Base-by-base conservation (phyloP, 805 yeast species). In the Teunomyces pallodes region DNA sequence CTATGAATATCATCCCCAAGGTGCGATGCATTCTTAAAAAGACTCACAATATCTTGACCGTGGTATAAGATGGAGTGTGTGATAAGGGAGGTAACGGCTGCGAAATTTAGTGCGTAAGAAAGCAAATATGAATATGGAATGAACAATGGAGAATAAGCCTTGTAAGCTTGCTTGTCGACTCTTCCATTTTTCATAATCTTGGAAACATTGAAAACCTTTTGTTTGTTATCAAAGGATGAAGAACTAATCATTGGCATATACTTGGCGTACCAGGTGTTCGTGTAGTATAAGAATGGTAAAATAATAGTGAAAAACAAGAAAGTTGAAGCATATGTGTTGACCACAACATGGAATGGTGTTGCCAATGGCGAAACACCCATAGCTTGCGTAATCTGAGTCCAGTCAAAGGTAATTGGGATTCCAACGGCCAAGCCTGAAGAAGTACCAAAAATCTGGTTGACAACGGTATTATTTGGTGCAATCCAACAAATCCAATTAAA, bases 401-500 rank as follows among this genome's bases (percentile, higher is more conserved):
- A 64, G 46, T 66, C 70, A 45, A 65, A 64, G 3, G 66, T 53
- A 26, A 63, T 51, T 28, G 62, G 56, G 12, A 67, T 66, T 30
- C 62, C 64, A 8, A 66, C 42, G 4, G 67, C 67, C 47, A 66
- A 56, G 2, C 71, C 71, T 13, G 49, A 40, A 5, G 45, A 38
- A 3, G 60, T 47, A 6, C 71, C 71, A 27, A 66, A 61, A 35
- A 66, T 52, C 9, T 52, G 59, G 24, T 60, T 60, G 32, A 66
- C 54, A 9, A 53, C 56, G 9, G 49, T 36, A 33, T 65, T 65
- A 16, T 55, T 49, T 6, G 67, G 68, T 2, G 55, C 49, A 29
- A 65, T 65, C 69, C 69, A 65, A 1, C 61, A 59, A 52, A 64
- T 57, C 67, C 68, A 65, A 46, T 63, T 64, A 49, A 65, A 65